Percentiles rank a stretch among this genome's conserved stretches.
Evolutionary conservation across 176 grass and related monocot species (phyloP).

Genomic region (Olyra latifolia): DNA sequence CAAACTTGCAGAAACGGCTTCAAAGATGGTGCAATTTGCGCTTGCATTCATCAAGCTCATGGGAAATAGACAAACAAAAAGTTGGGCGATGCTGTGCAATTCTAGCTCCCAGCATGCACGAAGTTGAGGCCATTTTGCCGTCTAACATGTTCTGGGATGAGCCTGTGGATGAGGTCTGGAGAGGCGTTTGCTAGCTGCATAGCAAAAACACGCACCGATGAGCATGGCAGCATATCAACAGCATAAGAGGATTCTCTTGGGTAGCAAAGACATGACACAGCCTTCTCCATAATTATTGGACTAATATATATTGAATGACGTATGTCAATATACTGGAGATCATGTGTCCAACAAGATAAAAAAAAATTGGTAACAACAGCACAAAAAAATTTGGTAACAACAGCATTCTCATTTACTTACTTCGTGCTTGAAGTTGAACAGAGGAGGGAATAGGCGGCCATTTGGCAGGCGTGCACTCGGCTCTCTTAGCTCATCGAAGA

Average conservation of each 20-base stretch:
- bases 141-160: conserved; percentile 74
- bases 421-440: conserved; percentile 96
- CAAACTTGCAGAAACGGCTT: conserved; percentile 4
- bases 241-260: background rate
- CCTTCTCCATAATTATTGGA: conserved; percentile 4
- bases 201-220: conserved; percentile 13
- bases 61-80: conserved; percentile 33
- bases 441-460: conserved; percentile 72
- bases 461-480: conserved; percentile 75
- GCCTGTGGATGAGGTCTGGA: conserved; percentile 69
- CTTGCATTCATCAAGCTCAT: conserved; percentile 12
- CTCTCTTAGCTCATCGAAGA: conserved; percentile 88
- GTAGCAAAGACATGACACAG: background rate
- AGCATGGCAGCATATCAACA: conserved; percentile 28
- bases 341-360: background rate
- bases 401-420: conserved; percentile 40
- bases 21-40: background rate
- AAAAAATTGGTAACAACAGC: too few species aligned
- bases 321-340: background rate
- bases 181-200: conserved; percentile 73
- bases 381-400: background rate
- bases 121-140: conserved; percentile 70
- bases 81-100: background rate
- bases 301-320: background rate
- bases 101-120: conserved; percentile 54